A percentile compares a stretch with the other conserved stretches of the same genome.
These are phyloP conservation scores for Malus hybrid DNA, from an alignment of 331 rosid genomes.

Conservation along the genomic window DNA sequence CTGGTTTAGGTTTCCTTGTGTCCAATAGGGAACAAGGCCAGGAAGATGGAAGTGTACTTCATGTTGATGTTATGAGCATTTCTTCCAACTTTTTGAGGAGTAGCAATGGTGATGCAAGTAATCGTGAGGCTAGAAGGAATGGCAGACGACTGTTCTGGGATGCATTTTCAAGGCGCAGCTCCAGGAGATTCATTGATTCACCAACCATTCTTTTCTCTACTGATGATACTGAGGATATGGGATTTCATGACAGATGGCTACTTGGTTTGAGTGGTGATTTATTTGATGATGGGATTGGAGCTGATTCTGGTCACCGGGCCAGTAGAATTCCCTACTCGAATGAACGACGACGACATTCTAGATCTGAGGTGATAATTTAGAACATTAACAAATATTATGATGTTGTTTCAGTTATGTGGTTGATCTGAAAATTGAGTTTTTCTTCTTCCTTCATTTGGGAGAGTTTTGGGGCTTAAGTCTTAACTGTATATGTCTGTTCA, in stretches of 20 bases:
- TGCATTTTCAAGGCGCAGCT: slow-evolving; percentile 80
- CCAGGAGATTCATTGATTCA: slow-evolving; percentile 77
- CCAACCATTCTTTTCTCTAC: slow-evolving; percentile 65
- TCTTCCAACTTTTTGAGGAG: slow-evolving; percentile 65
- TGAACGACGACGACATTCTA: slow-evolving; percentile 61
- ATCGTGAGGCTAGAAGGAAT: slow-evolving; percentile 64
- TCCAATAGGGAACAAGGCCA: slow-evolving; percentile 63
- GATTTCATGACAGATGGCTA: slow-evolving; percentile 82
- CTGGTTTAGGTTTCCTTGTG: slow-evolving; percentile 68
- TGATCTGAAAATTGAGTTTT: slow-evolving; percentile 10
- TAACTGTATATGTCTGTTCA: neutral
- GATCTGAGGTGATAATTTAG: slow-evolving; percentile 80
- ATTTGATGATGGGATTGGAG: slow-evolving; percentile 49
- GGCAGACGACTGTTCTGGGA: slow-evolving; percentile 94
- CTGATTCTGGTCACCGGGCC: slow-evolving; percentile 48
- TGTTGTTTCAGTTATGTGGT: slow-evolving; percentile 11
- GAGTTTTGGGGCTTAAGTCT: neutral
- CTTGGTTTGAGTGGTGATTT: slow-evolving; percentile 77
- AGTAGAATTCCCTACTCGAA: slow-evolving; percentile 57
- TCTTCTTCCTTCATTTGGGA: neutral
- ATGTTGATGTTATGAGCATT: slow-evolving; percentile 74
- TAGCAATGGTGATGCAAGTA: slow-evolving; percentile 40
- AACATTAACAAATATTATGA: slow-evolving; percentile 8
- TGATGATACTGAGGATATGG: slow-evolving; percentile 56
- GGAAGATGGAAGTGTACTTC: slow-evolving; percentile 58